Evolutionary conservation across 345 rosid genomes (phyloP).

Genomic region (Raphanus sativus): DNA sequence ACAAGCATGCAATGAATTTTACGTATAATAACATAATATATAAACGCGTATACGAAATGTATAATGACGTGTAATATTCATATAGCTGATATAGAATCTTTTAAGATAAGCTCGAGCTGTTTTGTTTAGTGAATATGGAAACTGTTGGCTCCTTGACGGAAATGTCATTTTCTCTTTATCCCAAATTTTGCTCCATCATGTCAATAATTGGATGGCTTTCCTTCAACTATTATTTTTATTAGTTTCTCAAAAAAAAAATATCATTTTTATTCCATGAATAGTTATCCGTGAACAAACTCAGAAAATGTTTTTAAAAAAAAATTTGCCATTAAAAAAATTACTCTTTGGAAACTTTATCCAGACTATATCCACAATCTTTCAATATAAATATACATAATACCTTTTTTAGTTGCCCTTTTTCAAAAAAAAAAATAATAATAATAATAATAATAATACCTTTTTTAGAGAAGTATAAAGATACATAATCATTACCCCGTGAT

Average conservation of each 20-base stretch:
- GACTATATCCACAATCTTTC: constrained; percentile 9
- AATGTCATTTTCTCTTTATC: constrained; percentile 35
- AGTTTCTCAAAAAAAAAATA: no score
- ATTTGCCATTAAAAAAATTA: no score
- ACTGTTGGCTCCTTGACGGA: constrained; percentile 23
- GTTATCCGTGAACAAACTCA: no score
- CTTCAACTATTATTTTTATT: constrained; percentile 9
- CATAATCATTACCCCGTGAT: no score
- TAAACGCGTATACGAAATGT: constrained; percentile 26
- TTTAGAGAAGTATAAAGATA: no score
- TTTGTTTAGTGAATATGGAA: constrained; percentile 17
- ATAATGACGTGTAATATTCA: constrained; percentile 15
- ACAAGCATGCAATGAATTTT: constrained; percentile 23
- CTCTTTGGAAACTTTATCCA: constrained; percentile 23
- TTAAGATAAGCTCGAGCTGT: constrained; percentile 35
- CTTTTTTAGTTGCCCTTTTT: no score
- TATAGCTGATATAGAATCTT: background rate
- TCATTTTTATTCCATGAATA: no score
- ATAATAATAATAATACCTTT: no score
- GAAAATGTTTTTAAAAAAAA: no score
- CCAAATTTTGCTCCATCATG: constrained; percentile 25
- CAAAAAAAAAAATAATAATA: no score
- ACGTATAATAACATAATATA: background rate
- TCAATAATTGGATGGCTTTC: constrained; percentile 30
- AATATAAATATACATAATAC: background rate